phyloP scores from a whole-genome alignment of 805 yeast genomes.

The Kregervanrija pseudodelftensis region DNA sequence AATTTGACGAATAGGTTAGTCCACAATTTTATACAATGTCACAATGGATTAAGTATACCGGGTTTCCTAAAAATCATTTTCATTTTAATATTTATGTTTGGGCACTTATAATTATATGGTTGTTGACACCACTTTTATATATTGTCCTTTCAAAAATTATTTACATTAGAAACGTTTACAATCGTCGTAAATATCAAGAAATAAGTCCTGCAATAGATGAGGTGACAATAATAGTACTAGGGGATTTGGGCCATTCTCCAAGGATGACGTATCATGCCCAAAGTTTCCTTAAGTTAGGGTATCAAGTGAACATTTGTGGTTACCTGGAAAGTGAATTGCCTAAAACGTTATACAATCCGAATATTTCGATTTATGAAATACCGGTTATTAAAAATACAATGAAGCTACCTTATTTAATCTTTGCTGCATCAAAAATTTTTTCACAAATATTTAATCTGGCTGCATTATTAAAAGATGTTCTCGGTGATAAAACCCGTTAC shows the following conservation, averaged over 20 bases:
- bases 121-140: constrained; percentile 40
- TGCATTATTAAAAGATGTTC: constrained; percentile 40
- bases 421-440: constrained; percentile 53
- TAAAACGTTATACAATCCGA: constrained; percentile 40
- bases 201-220: constrained; percentile 33
- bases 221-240: constrained; percentile 75
- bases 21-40: background rate
- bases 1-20: too few relatives aligned
- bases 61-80: constrained; percentile 18
- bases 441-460: constrained; percentile 46
- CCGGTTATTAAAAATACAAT: constrained; percentile 31
- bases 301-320: constrained; percentile 79
- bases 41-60: constrained; percentile 18
- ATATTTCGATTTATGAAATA: constrained; percentile 39
- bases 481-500: constrained; percentile 56
- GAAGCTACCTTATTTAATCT: constrained; percentile 45
- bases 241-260: constrained; percentile 94
- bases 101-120: constrained; percentile 39
- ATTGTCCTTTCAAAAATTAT: constrained; percentile 31
- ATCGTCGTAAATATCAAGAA: constrained; percentile 8
- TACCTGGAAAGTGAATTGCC: constrained; percentile 58
- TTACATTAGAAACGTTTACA: constrained; percentile 11
- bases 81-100: constrained; percentile 34
- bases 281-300: constrained; percentile 63
- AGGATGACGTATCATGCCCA: constrained; percentile 87